Percentiles rank a stretch among this genome's conserved stretches.
Conservation (phyloP, 1,139 yeast genomes). For the Candida tunisiensis region DNA sequence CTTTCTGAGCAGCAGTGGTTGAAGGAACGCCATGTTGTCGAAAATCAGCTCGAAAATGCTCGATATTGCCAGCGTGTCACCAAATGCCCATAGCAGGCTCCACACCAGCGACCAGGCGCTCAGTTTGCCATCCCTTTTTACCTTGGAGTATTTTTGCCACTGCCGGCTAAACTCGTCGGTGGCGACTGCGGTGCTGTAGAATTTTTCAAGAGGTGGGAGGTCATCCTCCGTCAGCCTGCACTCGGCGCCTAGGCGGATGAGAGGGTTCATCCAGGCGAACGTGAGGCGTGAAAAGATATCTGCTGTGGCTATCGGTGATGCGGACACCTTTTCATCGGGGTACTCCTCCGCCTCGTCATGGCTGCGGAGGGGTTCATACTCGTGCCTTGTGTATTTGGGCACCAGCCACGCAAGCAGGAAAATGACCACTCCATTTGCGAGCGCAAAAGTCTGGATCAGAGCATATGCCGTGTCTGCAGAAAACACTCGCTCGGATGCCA, state of each 20-base stretch:
- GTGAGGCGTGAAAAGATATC: conserved; percentile 63
- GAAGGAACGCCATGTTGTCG: conserved; percentile 40
- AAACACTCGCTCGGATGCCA: not conserved
- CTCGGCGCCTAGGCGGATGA: conserved; percentile 62
- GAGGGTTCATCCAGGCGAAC: conserved; percentile 74
- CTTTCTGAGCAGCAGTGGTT: conserved; percentile 63
- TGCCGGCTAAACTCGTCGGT: conserved; percentile 22
- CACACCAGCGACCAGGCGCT: conserved; percentile 1
- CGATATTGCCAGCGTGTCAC: not conserved
- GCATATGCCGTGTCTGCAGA: not conserved
- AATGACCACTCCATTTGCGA: conserved; percentile 33
- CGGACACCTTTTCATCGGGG: not conserved
- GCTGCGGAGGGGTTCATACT: conserved; percentile 11
- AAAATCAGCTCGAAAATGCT: conserved; percentile 1
- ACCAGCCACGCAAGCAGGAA: conserved; percentile 38
- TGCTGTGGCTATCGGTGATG: conserved; percentile 54
- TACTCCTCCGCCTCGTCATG: conserved; percentile 3
- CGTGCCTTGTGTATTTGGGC: conserved; percentile 20
- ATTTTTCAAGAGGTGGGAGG: conserved; percentile 56
- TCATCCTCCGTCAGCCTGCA: conserved; percentile 54
- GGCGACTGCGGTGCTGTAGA: conserved; percentile 41
- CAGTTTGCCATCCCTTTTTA: not conserved
- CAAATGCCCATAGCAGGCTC: not conserved
- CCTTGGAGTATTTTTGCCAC: not conserved
- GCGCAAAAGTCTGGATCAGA: conserved; percentile 8